Evolutionary conservation across 148 eudicot genomes (phyloP).

Genomic region (Camellia japonica): DNA sequence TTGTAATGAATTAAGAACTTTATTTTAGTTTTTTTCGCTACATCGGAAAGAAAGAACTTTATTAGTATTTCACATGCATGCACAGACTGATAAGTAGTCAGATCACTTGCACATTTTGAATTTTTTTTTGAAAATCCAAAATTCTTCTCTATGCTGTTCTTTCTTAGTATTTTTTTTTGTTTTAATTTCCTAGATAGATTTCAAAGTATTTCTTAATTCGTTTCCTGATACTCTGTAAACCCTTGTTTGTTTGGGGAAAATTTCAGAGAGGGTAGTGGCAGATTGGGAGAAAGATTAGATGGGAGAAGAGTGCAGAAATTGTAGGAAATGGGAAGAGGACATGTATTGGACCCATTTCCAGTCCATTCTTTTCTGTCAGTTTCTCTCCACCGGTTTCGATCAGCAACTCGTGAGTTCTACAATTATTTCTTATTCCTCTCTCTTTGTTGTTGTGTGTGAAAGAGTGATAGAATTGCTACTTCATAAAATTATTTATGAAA

Average conservation of each 20-base stretch:
- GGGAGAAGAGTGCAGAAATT: constrained; percentile 37
- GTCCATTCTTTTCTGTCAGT: constrained; percentile 40
- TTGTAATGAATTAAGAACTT: too few relatives aligned
- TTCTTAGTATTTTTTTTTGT: not conserved
- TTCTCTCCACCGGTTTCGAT: constrained; percentile 31
- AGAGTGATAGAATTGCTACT: not conserved
- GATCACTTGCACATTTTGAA: not conserved
- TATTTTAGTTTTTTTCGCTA: too few relatives aligned
- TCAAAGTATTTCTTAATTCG: not conserved
- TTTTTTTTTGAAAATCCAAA: not conserved
- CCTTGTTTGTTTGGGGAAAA: not conserved
- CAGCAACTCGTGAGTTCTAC: constrained; percentile 44
- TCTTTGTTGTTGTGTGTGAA: not conserved
- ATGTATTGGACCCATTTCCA: constrained; percentile 51
- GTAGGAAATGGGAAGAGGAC: constrained; percentile 34
- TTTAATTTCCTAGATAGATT: not conserved
- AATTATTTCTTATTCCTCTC: not conserved
- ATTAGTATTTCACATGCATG: too few relatives aligned
- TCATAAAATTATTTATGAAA: too few relatives aligned
- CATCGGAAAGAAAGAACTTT: too few relatives aligned
- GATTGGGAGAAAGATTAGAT: constrained; percentile 14
- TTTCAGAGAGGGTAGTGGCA: not conserved
- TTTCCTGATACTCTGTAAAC: not conserved
- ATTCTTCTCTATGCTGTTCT: not conserved
- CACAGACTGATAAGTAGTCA: not conserved